phyloP scores from a whole-genome alignment of 164 flowering plant genomes.

The Platanus orientalis region DNA sequence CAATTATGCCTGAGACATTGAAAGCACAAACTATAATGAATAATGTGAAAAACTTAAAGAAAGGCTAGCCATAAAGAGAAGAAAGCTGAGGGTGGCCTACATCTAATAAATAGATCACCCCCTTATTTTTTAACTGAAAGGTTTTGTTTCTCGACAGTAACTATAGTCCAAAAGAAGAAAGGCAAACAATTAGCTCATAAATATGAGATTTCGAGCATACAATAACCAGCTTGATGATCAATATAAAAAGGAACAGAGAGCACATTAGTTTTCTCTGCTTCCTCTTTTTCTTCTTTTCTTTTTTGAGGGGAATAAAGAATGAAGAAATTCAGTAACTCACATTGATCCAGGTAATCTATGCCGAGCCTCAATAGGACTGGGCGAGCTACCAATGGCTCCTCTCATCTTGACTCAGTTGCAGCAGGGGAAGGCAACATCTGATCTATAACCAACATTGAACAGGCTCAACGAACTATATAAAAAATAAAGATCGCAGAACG shows the following conservation, averaged over 20 bases:
- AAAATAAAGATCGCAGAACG: background rate
- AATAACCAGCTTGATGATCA: background rate
- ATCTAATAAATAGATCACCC: background rate
- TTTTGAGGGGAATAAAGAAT: background rate
- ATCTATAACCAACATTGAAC: constrained; percentile 7
- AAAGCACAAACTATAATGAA: background rate
- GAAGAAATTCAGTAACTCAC: constrained; percentile 28
- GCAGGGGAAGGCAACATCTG: constrained; percentile 18
- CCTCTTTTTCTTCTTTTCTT: too few relatives aligned
- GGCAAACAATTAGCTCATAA: background rate
- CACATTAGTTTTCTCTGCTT: background rate
- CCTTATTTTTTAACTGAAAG: too few relatives aligned
- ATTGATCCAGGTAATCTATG: constrained; percentile 40
- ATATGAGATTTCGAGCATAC: background rate
- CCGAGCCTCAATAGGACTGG: constrained; percentile 35
- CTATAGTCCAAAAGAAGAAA: too few relatives aligned
- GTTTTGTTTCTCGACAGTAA: too few relatives aligned
- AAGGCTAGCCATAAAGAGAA: background rate
- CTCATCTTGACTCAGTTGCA: constrained; percentile 23
- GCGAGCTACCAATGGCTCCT: constrained; percentile 28
- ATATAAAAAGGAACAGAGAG: background rate
- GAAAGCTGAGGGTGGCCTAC: background rate
- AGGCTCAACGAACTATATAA: background rate
- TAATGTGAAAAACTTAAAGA: background rate
- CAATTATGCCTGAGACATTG: too few relatives aligned